Percentiles rank a stretch among this genome's conserved stretches.
Evolutionary conservation across 2,329 filamentous ascomycete species (phyloP).

Genomic region (Bipolaris gigantea): DNA sequence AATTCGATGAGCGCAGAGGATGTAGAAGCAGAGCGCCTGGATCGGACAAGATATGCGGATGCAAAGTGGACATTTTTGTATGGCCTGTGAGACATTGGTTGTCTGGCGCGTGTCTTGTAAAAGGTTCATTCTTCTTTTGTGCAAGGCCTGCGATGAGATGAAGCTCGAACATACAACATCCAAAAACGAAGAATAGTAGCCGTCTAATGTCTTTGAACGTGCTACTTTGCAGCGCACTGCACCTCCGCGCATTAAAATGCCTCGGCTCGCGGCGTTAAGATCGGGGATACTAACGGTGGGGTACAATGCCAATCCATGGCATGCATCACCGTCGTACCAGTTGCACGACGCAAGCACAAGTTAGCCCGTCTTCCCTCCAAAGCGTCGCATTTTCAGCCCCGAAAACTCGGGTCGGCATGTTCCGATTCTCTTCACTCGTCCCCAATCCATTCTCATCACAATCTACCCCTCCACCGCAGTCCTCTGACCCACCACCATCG

Average conservation of each 20-base stretch:
- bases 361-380: neutral
- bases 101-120: neutral
- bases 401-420: slow-evolving; percentile 1
- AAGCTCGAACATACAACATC: neutral
- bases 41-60: slow-evolving; percentile 24
- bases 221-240: neutral
- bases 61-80: slow-evolving; percentile 32
- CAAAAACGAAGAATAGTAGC: neutral
- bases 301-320: neutral
- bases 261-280: slow-evolving; percentile 10
- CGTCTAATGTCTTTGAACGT: neutral
- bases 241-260: neutral
- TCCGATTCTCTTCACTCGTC: slow-evolving; percentile 3
- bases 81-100: slow-evolving; percentile 13
- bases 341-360: neutral
- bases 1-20: slow-evolving; percentile 16
- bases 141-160: neutral
- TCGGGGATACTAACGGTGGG: slow-evolving; percentile 8
- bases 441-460: slow-evolving; percentile 2
- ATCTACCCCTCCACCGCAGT: neutral
- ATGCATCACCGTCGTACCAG: slow-evolving; percentile 4
- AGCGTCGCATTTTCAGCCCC: neutral
- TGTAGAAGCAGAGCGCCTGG: slow-evolving; percentile 23
- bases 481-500: neutral
- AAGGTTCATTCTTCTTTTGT: neutral